A percentile compares a stretch with the other conserved stretches of the same genome.
phyloP scores from a whole-genome alignment of 1,139 yeast species.

The Lodderomyces jiufengensis region DNA sequence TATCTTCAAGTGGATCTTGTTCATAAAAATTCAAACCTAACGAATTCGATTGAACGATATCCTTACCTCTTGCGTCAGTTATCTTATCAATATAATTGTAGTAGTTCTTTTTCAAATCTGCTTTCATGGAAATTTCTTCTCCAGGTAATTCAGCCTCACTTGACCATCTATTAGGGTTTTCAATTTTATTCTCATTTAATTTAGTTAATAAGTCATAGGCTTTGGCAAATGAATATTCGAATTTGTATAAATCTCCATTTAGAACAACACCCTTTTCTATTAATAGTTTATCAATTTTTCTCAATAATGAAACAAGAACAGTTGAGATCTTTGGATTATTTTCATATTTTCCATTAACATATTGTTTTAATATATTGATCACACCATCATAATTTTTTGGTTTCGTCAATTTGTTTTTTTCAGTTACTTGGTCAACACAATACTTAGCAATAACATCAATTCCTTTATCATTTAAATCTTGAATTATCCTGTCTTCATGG shows the following conservation, averaged over 20 bases:
- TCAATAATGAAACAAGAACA: constrained; percentile 33
- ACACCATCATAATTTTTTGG: constrained; percentile 32
- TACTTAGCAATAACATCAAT: constrained; percentile 22
- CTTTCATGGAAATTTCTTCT: constrained; percentile 30
- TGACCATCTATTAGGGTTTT: constrained; percentile 50
- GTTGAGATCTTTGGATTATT: constrained; percentile 39
- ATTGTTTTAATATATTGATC: constrained; percentile 45
- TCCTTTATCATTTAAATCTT: constrained; percentile 22
- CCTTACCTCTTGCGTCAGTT: neutral
- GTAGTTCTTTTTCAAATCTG: constrained; percentile 43
- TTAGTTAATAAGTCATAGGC: constrained; percentile 44
- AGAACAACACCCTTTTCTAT: constrained; percentile 10
- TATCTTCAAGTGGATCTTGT: constrained; percentile 31
- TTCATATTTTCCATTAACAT: constrained; percentile 45
- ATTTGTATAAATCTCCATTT: constrained; percentile 18
- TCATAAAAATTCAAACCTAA: constrained; percentile 22
- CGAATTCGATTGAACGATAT: constrained; percentile 1
- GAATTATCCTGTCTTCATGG: constrained; percentile 26
- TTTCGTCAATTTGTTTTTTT: constrained; percentile 12
- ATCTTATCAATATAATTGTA: constrained; percentile 27
- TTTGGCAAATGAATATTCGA: constrained; percentile 45
- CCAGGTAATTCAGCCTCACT: constrained; percentile 39
- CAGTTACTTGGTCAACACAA: constrained; percentile 15
- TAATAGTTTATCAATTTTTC: constrained; percentile 27
- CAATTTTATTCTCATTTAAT: constrained; percentile 18